Evolutionary conservation across 2,329 filamentous ascomycete species (phyloP), one percentile per base, ranked within the genome.

Genomic region (Fusarium sp.): DNA sequence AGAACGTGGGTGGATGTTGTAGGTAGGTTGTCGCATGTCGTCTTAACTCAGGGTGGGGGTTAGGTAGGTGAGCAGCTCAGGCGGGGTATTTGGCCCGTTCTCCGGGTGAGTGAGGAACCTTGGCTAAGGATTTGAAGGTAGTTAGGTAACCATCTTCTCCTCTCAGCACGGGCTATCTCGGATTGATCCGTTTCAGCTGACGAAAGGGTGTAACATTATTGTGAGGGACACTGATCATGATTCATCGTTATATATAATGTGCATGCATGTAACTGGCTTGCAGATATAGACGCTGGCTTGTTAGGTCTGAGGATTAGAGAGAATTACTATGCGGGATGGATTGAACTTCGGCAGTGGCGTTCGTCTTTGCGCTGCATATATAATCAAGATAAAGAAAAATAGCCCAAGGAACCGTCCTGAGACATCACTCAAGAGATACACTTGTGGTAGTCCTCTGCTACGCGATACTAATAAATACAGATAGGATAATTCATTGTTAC

Each of bases 11-110:
- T 58, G 65, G 65, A 51, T 29, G 31, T 33, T 29, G 18, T 20
- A 58, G 36, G 60, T 63, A 56, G 51, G 38, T 38, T 61, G 66
- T 65, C 66, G 65, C 65, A 69, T 68, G 61, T 44, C 40, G 40
- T 44, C 57, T 68, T 36, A 56, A 42, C 14, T 25, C 31, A 29
- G 56, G 56, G 66, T 55, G 40, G 62, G 27, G 40, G 40, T 18
- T 7, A 58, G 36, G 20, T 7, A 58, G 36, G 34, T 38, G 36
- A 56, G 65, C 38, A 20, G 23, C 40, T 25, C 20, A 42, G 53
- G 53, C 53, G 53, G 53, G 53, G 53, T 56, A 56, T 56, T 56
- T 40, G 53, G 34, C n/a, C 53, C 53, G 53, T 31, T 44, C 13
- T 14, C 38, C 13, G 38, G 16, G 18, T 23, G 18, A 42, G 38